phyloP scores from a whole-genome alignment of 306 rosid species.

The Astragalus glycyphyllos region DNA sequence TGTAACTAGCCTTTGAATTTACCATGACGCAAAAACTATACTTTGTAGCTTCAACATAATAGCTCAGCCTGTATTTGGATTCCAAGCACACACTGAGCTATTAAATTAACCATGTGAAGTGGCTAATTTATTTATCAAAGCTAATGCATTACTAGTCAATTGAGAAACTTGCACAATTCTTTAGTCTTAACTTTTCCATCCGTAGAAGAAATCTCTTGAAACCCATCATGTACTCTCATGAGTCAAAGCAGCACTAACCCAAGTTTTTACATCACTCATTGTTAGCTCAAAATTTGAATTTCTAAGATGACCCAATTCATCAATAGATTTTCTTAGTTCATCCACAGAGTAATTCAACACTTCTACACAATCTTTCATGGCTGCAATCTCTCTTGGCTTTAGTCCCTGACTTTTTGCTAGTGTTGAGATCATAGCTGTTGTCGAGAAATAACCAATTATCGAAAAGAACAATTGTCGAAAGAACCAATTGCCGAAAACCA shows the following conservation, averaged over 20 bases:
- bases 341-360: constrained; percentile 63
- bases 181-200: constrained; percentile 44
- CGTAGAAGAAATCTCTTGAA: constrained; percentile 33
- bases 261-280: constrained; percentile 68
- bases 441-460: no score
- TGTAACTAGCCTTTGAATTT: no score
- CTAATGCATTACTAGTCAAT: constrained; percentile 84
- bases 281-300: constrained; percentile 42
- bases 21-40: no score
- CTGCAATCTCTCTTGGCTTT: constrained; percentile 54
- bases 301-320: constrained; percentile 53
- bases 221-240: constrained; percentile 79
- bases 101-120: constrained; percentile 9
- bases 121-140: constrained; percentile 69
- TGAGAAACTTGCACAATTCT: constrained; percentile 55
- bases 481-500: no score
- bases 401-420: constrained; percentile 48
- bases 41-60: no score
- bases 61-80: not conserved
- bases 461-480: no score
- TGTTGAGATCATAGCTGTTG: constrained; percentile 38
- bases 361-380: constrained; percentile 79
- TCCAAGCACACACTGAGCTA: not conserved
- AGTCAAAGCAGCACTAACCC: constrained; percentile 85
- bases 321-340: constrained; percentile 56